Conservation (phyloP, 1,139 yeast genomes). For the Hyphopichia pseudoburtonii region DNA sequence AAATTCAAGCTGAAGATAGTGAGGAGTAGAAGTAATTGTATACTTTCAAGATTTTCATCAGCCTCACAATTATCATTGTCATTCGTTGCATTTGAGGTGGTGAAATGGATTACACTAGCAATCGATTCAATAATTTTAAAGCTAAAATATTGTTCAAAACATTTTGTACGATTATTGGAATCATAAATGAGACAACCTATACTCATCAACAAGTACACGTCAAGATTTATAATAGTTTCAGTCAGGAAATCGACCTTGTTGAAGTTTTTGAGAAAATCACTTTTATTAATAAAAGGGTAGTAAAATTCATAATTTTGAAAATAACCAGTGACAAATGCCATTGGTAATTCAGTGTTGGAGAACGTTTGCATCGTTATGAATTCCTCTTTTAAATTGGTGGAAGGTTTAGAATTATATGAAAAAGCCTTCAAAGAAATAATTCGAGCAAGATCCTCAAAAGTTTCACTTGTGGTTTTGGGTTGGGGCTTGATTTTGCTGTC, state of each 20-base stretch:
- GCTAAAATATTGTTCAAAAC: conserved; percentile 30
- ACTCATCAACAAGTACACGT: conserved; percentile 37
- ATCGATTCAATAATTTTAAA: conserved; percentile 33
- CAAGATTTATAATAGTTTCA: conserved; percentile 40
- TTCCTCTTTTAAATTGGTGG: conserved; percentile 30
- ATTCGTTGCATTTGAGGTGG: conserved; percentile 18
- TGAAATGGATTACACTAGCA: conserved; percentile 34
- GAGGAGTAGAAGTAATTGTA: conserved; percentile 29
- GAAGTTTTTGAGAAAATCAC: conserved; percentile 19
- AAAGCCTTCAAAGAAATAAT: background rate
- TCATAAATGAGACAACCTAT: conserved; percentile 43
- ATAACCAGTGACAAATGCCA: conserved; percentile 30
- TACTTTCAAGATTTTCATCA: conserved; percentile 20
- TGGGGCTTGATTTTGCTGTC: too few species aligned
- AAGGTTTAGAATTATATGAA: background rate
- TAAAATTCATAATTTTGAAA: conserved; percentile 37
- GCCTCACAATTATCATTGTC: too few species aligned
- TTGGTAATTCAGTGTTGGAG: conserved; percentile 27
- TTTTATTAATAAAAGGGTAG: conserved; percentile 37
- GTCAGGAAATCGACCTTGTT: conserved; percentile 27
- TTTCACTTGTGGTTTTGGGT: background rate
- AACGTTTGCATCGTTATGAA: conserved; percentile 36
- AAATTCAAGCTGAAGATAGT: conserved; percentile 30
- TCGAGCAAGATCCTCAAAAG: background rate
- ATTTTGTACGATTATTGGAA: conserved; percentile 19